Percentiles rank a stretch among this genome's conserved stretches.
phyloP scores from a whole-genome alignment of 75 land plant genomes.

The Ceratopteris richardii region DNA sequence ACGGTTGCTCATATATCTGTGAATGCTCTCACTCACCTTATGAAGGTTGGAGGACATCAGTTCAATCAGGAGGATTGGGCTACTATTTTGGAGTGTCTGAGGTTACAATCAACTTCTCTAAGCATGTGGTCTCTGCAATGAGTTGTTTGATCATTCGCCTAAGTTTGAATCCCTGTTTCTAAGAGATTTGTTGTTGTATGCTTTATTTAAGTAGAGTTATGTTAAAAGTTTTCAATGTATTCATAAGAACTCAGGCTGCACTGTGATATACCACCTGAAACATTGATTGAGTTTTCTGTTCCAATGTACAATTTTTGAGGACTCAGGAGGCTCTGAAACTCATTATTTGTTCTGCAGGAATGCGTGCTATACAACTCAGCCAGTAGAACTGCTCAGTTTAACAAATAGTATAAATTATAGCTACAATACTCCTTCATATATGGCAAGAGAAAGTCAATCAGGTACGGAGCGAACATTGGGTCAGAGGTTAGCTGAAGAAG shows the following conservation, averaged over 20 bases:
- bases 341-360: constrained; percentile 45
- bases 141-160: too few species aligned
- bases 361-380: constrained; percentile 90
- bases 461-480: neutral
- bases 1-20: constrained; percentile 76
- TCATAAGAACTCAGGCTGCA: too few species aligned
- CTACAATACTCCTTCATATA: neutral
- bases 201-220: too few species aligned
- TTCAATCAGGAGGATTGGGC: constrained; percentile 87
- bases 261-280: too few species aligned
- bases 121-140: too few species aligned
- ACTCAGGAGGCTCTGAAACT: too few species aligned
- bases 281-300: too few species aligned
- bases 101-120: constrained; percentile 44
- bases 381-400: constrained; percentile 75
- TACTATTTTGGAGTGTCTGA: constrained; percentile 70
- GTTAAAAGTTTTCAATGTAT: too few species aligned
- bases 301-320: too few species aligned
- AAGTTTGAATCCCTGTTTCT: too few species aligned
- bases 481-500: constrained; percentile 1
- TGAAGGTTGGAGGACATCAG: constrained; percentile 93
- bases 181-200: too few species aligned
- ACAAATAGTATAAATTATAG: constrained; percentile 5
- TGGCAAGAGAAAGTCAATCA: neutral
- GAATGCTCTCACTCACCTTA: constrained; percentile 89